Evolutionary conservation across 2,329 filamentous ascomycete species (phyloP).

Genomic region (Penicillium aurantiogriseum): DNA sequence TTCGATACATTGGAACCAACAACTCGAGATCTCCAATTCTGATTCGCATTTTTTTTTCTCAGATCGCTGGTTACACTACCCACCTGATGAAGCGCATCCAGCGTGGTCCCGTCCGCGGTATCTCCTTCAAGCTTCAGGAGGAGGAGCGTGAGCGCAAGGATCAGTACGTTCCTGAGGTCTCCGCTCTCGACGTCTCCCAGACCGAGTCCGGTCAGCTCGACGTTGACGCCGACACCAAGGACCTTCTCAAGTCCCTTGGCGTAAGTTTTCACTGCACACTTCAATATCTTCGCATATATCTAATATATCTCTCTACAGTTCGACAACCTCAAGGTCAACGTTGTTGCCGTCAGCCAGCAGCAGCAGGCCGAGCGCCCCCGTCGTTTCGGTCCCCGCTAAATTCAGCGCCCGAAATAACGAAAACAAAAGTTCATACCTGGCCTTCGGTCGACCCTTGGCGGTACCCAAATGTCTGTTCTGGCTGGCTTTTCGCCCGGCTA

Average conservation of each 20-base stretch:
- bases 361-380: slow-evolving; percentile 80
- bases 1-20: not conserved
- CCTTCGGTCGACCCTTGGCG: slow-evolving; percentile 34
- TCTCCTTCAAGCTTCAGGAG: slow-evolving; percentile 99
- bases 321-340: slow-evolving; percentile 95
- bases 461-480: slow-evolving; percentile 27
- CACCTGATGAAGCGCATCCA: slow-evolving; percentile 99
- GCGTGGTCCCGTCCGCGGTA: slow-evolving; percentile 97
- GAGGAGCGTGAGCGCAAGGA: slow-evolving; percentile 99
- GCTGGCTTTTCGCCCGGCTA: slow-evolving; percentile 28
- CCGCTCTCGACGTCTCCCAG: slow-evolving; percentile 96
- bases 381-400: slow-evolving; percentile 59
- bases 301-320: slow-evolving; percentile 59
- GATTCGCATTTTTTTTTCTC: slow-evolving; percentile 12
- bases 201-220: slow-evolving; percentile 90
- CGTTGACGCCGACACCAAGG: slow-evolving; percentile 96
- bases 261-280: slow-evolving; percentile 60
- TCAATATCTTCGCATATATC: not conserved
- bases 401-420: slow-evolving; percentile 17
- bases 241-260: slow-evolving; percentile 96
- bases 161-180: slow-evolving; percentile 99
- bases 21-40: not conserved
- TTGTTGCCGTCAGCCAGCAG: slow-evolving; percentile 84
- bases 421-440: slow-evolving; percentile 28
- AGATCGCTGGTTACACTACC: slow-evolving; percentile 98